phyloP scores from a whole-genome alignment of 1,284 basidiomycete species.

The Microbotryum silenes-acaulis region DNA sequence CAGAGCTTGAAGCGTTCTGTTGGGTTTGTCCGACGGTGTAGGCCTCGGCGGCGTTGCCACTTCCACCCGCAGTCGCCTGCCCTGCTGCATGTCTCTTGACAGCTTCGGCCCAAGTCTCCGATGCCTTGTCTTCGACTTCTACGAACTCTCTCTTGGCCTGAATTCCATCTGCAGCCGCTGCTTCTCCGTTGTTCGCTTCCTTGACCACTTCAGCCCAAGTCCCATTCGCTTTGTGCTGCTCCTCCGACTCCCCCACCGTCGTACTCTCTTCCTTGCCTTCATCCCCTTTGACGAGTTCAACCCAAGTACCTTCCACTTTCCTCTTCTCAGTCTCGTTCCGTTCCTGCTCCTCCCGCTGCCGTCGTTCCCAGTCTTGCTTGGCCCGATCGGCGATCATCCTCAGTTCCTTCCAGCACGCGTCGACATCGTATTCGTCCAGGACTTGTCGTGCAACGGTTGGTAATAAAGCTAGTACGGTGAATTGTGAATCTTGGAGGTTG shows the following conservation, averaged over 20 bases:
- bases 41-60: no score
- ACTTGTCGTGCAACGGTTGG: slow-evolving; percentile 68
- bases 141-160: not conserved
- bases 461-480: slow-evolving; percentile 69
- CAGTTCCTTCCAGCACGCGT: slow-evolving; percentile 64
- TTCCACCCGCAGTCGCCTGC: not conserved
- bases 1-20: not conserved
- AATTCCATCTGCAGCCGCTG: not conserved
- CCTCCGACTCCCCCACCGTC: not conserved
- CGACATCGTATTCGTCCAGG: slow-evolving; percentile 70
- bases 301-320: not conserved
- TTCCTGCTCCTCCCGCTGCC: slow-evolving; percentile 4
- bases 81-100: not conserved
- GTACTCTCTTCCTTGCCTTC: not conserved
- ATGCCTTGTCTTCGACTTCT: not conserved
- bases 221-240: not conserved
- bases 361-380: slow-evolving; percentile 9
- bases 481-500: slow-evolving; percentile 73
- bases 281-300: not conserved
- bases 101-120: not conserved
- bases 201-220: not conserved
- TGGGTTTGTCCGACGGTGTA: not conserved
- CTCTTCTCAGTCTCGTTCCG: not conserved
- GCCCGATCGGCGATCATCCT: slow-evolving; percentile 8
- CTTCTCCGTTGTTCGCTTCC: not conserved